A percentile compares a stretch with the other conserved stretches of the same genome.
phyloP scores from a whole-genome alignment of 345 rosid species.

The Eucalyptus sp. region DNA sequence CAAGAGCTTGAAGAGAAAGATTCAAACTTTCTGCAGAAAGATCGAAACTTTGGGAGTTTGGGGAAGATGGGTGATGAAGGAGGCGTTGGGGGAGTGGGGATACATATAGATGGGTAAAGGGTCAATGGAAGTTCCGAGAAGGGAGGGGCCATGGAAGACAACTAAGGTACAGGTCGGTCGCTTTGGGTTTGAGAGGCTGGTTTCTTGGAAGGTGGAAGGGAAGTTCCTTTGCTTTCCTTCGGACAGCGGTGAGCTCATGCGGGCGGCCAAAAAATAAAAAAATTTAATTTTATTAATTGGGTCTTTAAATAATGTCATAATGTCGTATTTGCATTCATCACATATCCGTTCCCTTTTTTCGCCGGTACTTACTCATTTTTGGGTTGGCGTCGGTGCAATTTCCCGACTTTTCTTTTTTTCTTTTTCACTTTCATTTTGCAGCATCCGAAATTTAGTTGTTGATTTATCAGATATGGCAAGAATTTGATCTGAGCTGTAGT shows the following conservation, averaged over 20 bases:
- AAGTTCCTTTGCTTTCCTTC: background rate
- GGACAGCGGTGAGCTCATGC: background rate
- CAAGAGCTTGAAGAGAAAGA: background rate
- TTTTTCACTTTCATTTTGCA: background rate
- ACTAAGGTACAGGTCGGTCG: conserved; percentile 25
- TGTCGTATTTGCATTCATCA: background rate
- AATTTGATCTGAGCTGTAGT: background rate
- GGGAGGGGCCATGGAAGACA: conserved; percentile 35
- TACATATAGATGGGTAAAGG: background rate
- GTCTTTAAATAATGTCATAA: background rate
- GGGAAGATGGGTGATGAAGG: background rate
- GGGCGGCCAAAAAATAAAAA: background rate
- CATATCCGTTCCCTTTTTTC: background rate
- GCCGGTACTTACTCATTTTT: background rate
- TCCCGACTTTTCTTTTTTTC: background rate
- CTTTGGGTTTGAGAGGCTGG: background rate
- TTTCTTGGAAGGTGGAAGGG: background rate
- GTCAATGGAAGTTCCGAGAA: conserved; percentile 38
- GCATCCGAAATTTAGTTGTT: background rate
- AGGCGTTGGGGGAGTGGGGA: background rate
- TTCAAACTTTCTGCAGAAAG: background rate
- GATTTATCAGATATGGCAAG: background rate
- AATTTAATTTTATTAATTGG: background rate
- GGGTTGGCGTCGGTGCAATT: background rate
- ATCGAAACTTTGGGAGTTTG: background rate